phyloP scores from a whole-genome alignment of 2,329 filamentous ascomycete genomes.

The Aotearoamyces nothofagi region DNA sequence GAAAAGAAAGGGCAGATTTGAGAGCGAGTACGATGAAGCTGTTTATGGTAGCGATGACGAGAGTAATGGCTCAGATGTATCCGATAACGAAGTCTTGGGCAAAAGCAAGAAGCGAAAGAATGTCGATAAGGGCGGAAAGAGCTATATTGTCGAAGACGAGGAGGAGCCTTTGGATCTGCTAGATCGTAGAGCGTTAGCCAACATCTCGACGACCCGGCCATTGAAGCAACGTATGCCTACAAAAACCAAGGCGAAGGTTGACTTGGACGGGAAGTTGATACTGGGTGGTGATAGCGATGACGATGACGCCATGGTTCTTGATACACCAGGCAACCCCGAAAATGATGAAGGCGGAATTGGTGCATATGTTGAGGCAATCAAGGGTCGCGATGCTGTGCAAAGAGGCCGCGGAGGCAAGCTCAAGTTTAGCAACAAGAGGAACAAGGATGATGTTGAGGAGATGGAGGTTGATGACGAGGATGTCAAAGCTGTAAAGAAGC shows the following conservation, averaged over 20 bases:
- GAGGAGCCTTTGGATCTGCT: slow-evolving; percentile 91
- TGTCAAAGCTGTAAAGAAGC: slow-evolving; percentile 35
- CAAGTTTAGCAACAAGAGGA: slow-evolving; percentile 54
- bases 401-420: slow-evolving; percentile 52
- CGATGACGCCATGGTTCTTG: slow-evolving; percentile 46
- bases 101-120: slow-evolving; percentile 30
- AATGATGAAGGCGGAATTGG: slow-evolving; percentile 40
- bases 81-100: slow-evolving; percentile 40
- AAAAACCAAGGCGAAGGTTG: slow-evolving; percentile 46
- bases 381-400: slow-evolving; percentile 48
- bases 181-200: slow-evolving; percentile 75
- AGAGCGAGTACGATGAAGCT: slow-evolving; percentile 92
- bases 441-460: slow-evolving; percentile 36
- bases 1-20: slow-evolving; percentile 50
- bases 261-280: slow-evolving; percentile 70
- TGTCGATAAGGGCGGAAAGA: slow-evolving; percentile 45
- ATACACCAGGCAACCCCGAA: slow-evolving; percentile 31
- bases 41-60: slow-evolving; percentile 47
- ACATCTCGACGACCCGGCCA: slow-evolving; percentile 85
- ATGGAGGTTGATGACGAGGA: slow-evolving; percentile 31
- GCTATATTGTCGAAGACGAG: slow-evolving; percentile 88
- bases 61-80: slow-evolving; percentile 46
- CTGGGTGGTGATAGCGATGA: slow-evolving; percentile 43
- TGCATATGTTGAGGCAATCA: slow-evolving; percentile 55
- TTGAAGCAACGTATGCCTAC: slow-evolving; percentile 37